Percentiles rank a stretch among this genome's conserved stretches.
These are phyloP conservation scores for Trichopus zeylanicus DNA, from an alignment of 116 monocot species.

Conservation along the genomic window DNA sequence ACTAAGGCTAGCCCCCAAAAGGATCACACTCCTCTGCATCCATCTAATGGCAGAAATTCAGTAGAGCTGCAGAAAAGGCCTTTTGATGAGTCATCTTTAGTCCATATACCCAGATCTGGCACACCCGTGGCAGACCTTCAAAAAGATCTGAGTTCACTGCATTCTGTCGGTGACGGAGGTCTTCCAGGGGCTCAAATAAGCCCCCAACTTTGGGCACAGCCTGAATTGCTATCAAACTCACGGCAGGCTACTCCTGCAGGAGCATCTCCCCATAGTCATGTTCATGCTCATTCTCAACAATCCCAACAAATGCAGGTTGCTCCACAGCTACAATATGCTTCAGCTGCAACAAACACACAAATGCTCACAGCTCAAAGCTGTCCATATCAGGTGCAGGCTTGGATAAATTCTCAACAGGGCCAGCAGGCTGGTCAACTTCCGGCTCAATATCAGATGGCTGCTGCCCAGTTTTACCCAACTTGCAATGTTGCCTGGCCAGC, in stretches of 20 bases:
- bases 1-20: too few species aligned
- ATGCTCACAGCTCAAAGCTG: conserved; percentile 7
- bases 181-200: conserved; percentile 6
- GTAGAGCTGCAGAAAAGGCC: not conserved
- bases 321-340: conserved; percentile 10
- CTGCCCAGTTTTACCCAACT: conserved; percentile 35
- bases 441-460: conserved; percentile 23
- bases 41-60: too few species aligned
- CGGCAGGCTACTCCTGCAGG: conserved; percentile 14
- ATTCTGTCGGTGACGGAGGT: conserved; percentile 6
- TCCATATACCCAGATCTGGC: too few species aligned
- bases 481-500: conserved; percentile 18
- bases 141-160: conserved; percentile 12
- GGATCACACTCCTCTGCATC: too few species aligned
- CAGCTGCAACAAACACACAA: conserved; percentile 12
- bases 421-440: conserved; percentile 29
- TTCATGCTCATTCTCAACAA: conserved; percentile 20
- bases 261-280: conserved; percentile 9
- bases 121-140: conserved; percentile 3
- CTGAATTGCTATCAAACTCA: conserved; percentile 3
- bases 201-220: conserved; percentile 6
- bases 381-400: conserved; percentile 20
- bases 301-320: conserved; percentile 27
- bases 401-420: conserved; percentile 7
- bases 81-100: conserved; percentile 5